A percentile compares a stretch with the other conserved stretches of the same genome.
Evolutionary conservation across 2,329 filamentous ascomycete species (phyloP).

Genomic region (Chrysosporium queenslandicum): DNA sequence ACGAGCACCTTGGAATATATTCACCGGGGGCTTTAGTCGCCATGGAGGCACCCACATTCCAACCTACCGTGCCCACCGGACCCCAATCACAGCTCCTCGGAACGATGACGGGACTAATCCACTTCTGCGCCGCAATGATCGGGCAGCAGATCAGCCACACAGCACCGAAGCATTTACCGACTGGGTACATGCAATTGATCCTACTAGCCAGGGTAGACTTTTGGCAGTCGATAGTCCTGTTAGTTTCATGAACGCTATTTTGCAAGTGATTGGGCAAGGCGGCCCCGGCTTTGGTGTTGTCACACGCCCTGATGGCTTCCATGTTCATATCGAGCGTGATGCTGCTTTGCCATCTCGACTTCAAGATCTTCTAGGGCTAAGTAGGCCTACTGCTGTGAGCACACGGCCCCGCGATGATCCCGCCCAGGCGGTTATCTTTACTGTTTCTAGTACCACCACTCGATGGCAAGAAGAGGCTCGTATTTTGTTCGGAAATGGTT

Average conservation of each 20-base stretch:
- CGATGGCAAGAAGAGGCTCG: conserved; percentile 87
- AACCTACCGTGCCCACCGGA: conserved; percentile 38
- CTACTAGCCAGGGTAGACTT: conserved; percentile 36
- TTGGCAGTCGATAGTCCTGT: conserved; percentile 43
- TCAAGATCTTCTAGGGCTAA: conserved; percentile 38
- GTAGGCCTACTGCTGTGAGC: conserved; percentile 18
- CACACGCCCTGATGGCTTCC: conserved; percentile 42
- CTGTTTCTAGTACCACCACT: conserved; percentile 57
- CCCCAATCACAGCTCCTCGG: conserved; percentile 42
- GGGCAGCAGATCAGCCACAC: conserved; percentile 24
- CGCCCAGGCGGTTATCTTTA: conserved; percentile 66
- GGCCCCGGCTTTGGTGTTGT: conserved; percentile 36
- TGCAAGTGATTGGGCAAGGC: conserved; percentile 44
- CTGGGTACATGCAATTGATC: conserved; percentile 45
- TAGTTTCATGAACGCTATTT: conserved; percentile 48
- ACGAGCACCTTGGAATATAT: conserved; percentile 54
- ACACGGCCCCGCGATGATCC: conserved; percentile 39
- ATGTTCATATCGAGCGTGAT: conserved; percentile 46
- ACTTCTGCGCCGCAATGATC: conserved; percentile 57
- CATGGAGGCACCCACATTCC: conserved; percentile 33
- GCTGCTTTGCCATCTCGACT: conserved; percentile 44
- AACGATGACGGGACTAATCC: conserved; percentile 80
- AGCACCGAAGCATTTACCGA: conserved; percentile 41
- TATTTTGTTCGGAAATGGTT: conserved; percentile 64
- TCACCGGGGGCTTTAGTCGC: conserved; percentile 48